Percentiles rank a stretch among this genome's conserved stretches.
Conservation (phyloP, 345 rosid genomes). For the Leavenworthia alabamica region DNA sequence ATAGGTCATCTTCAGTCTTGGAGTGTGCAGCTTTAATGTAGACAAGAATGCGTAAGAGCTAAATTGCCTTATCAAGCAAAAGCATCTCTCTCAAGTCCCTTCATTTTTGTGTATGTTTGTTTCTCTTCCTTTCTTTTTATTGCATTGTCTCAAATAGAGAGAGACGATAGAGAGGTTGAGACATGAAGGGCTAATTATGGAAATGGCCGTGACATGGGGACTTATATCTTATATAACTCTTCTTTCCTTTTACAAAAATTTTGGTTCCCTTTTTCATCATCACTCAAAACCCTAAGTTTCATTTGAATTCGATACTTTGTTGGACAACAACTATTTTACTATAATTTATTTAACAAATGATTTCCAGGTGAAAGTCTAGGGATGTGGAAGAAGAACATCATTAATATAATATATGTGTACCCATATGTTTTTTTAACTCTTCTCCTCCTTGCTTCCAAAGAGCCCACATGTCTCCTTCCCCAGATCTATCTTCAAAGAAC, state of each 20-base stretch:
- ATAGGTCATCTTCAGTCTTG: slow-evolving; percentile 18
- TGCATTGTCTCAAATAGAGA: neutral
- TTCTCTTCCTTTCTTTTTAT: neutral
- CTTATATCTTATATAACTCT: slow-evolving; percentile 31
- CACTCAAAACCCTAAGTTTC: slow-evolving; percentile 17
- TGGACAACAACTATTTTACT: no score
- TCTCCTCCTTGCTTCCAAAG: slow-evolving; percentile 34
- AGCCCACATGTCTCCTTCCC: slow-evolving; percentile 56
- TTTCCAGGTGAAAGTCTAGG: slow-evolving; percentile 19
- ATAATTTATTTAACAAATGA: no score
- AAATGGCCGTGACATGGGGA: slow-evolving; percentile 33
- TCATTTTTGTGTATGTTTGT: slow-evolving; percentile 19
- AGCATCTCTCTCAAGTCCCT: slow-evolving; percentile 24
- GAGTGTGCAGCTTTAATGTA: slow-evolving; percentile 29
- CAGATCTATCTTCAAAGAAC: slow-evolving; percentile 21
- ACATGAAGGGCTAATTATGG: slow-evolving; percentile 41
- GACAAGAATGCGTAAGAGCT: slow-evolving; percentile 27
- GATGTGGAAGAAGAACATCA: slow-evolving; percentile 23
- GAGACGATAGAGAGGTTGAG: slow-evolving; percentile 28
- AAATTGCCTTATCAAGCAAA: slow-evolving; percentile 35
- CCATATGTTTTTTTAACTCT: slow-evolving; percentile 22
- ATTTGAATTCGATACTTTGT: neutral
- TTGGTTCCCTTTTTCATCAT: slow-evolving; percentile 37
- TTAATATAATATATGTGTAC: slow-evolving; percentile 29
- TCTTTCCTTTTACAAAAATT: slow-evolving; percentile 40